Evolutionary conservation across 1,139 yeast species (phyloP).

Genomic region (Saccharomyces hybrid): DNA sequence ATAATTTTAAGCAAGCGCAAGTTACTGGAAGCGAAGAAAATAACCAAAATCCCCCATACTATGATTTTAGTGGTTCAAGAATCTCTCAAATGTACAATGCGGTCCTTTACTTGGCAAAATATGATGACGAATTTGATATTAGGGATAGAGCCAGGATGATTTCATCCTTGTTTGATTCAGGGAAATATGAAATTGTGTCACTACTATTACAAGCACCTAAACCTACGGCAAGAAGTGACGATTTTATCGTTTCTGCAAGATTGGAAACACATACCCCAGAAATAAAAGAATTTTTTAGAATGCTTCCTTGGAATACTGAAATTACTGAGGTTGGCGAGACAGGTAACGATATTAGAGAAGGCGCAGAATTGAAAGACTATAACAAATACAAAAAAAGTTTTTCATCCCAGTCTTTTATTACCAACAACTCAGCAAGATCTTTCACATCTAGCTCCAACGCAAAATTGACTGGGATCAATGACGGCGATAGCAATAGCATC

Average conservation of each 20-base stretch:
- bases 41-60: constrained; percentile 8
- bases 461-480: constrained; percentile 1
- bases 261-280: constrained; percentile 5
- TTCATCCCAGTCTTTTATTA: constrained; percentile 23
- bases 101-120: constrained; percentile 57
- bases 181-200: constrained; percentile 54
- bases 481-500: neutral
- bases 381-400: constrained; percentile 25
- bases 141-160: constrained; percentile 82
- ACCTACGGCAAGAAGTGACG: constrained; percentile 35
- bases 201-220: constrained; percentile 80
- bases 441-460: constrained; percentile 3
- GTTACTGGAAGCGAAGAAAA: constrained; percentile 8
- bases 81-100: constrained; percentile 54
- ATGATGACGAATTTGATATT: constrained; percentile 69
- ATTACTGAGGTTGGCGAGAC: constrained; percentile 6
- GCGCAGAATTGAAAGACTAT: constrained; percentile 27
- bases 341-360: constrained; percentile 15
- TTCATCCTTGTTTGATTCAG: constrained; percentile 38
- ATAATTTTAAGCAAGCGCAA: constrained; percentile 28
- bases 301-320: constrained; percentile 13
- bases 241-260: neutral
- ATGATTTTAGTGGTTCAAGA: constrained; percentile 35
- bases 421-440: constrained; percentile 4
- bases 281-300: constrained; percentile 5